Evolutionary conservation across 2,329 filamentous ascomycete genomes (phyloP).

Genomic region (Penicillium sp.): DNA sequence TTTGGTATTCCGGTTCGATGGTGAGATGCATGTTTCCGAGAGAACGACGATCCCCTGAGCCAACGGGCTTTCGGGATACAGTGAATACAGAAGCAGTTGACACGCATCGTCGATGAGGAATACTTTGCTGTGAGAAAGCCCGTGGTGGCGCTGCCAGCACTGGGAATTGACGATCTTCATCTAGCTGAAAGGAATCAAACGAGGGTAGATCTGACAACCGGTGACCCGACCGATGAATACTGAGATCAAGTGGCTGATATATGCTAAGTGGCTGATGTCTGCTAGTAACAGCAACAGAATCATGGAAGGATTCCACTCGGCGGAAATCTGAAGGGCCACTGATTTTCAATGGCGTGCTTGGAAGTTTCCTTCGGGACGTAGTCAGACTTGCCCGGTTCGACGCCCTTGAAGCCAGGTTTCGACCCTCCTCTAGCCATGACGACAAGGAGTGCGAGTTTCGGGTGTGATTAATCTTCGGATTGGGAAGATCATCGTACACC

Average conservation of each 20-base stretch:
- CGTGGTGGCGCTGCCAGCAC: slow-evolving; percentile 33
- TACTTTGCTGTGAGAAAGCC: slow-evolving; percentile 27
- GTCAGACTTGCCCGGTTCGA: slow-evolving; percentile 46
- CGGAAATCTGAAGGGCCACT: slow-evolving; percentile 46
- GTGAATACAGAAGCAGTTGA: slow-evolving; percentile 29
- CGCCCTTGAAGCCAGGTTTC: slow-evolving; percentile 38
- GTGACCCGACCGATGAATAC: slow-evolving; percentile 47
- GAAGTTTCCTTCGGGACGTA: slow-evolving; percentile 38
- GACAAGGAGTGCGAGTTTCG: slow-evolving; percentile 34
- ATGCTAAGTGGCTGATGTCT: slow-evolving; percentile 38
- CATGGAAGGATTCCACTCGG: slow-evolving; percentile 31
- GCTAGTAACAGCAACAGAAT: slow-evolving; percentile 6
- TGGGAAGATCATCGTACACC: slow-evolving; percentile 43
- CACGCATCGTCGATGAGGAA: slow-evolving; percentile 19
- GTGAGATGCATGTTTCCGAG: slow-evolving; percentile 24
- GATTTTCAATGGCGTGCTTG: slow-evolving; percentile 36
- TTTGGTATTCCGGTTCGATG: slow-evolving; percentile 11
- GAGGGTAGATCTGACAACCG: slow-evolving; percentile 46
- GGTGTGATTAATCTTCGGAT: slow-evolving; percentile 29
- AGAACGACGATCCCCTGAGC: slow-evolving; percentile 32
- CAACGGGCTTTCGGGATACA: slow-evolving; percentile 39
- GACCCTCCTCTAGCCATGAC: slow-evolving; percentile 41
- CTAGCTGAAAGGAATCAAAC: slow-evolving; percentile 42
- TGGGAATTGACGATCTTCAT: slow-evolving; percentile 24
- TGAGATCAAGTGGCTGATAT: slow-evolving; percentile 48